Conservation (phyloP, 2,329 filamentous ascomycete genomes). For the Aspergillus texensis region DNA sequence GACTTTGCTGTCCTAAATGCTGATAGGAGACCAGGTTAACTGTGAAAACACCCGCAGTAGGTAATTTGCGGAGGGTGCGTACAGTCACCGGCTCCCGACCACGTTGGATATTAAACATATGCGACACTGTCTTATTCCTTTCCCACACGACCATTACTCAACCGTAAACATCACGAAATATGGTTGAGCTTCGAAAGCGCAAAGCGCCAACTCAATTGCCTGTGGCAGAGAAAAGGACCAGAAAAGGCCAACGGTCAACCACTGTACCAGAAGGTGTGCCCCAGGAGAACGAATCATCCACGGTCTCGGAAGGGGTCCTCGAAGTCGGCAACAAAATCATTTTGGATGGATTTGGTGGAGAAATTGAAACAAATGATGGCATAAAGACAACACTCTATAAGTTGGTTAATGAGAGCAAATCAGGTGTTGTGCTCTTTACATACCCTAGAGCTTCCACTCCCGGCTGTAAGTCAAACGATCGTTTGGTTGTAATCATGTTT, state of each 20-base stretch:
- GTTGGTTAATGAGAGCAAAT: constrained; percentile 79
- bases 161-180: constrained; percentile 15
- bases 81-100: neutral
- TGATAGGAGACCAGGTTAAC: neutral
- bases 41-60: neutral
- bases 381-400: constrained; percentile 75
- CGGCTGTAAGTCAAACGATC: constrained; percentile 70
- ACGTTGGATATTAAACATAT: neutral
- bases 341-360: constrained; percentile 61
- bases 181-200: constrained; percentile 65
- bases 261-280: constrained; percentile 34
- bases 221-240: constrained; percentile 34
- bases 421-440: constrained; percentile 88
- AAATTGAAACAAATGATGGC: constrained; percentile 85
- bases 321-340: constrained; percentile 56
- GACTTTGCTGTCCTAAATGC: neutral
- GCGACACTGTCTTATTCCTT: neutral
- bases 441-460: constrained; percentile 94
- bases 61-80: neutral
- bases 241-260: constrained; percentile 27
- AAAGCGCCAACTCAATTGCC: constrained; percentile 55
- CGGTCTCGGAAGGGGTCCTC: constrained; percentile 23
- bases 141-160: neutral
- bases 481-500: constrained; percentile 2
- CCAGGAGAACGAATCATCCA: constrained; percentile 29